Base-by-base conservation (phyloP, 371 early-diverging fungal genomes). In the Mortierella sp. region DNA sequence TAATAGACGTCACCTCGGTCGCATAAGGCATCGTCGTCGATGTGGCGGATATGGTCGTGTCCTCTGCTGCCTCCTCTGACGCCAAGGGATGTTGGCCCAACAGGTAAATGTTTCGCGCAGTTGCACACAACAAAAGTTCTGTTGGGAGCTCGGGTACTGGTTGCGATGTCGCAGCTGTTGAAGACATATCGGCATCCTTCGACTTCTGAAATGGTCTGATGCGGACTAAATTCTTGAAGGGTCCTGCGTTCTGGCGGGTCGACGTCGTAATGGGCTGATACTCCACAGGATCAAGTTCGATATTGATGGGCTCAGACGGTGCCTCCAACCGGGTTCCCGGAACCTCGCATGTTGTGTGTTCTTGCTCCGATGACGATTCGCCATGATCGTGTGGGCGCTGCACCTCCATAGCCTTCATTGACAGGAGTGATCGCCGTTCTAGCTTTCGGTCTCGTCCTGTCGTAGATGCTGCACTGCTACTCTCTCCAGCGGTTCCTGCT, bases 91-190 rank as follows among this genome's bases (percentile, higher is more conserved):
- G 39, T 22, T 31, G 70, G 47, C 81, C 34, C 16, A 80, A 53
- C 26, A 82, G 44, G 43, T 82, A 82, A 24, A 82, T 78, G 26
- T 82, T 82, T 4, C 78, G 68, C 10, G 83, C 55, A 0, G 83
- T 82, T 1, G 78, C 78, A 44, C 75, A 82, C 16, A 74, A 16
- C 11, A 82, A 26, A 0, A 82, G 66, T 53, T 78, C 74, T 29
- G 48, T 31, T 2, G 78, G 83, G 34, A 67, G 66, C 11, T 63
- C 65, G 37, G 73, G 69, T 26, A 8, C 39, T 31, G 41, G 31
- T 37, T 29, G 47, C 24, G 66, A 11, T 47, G 39, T 41, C 5
- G 13, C 44, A 44, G 44, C 26, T 22, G 43, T 43, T 67, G n/a
- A n/a, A n/a, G n/a, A n/a, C n/a, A n/a, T n/a, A n/a, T n/a, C n/a